Evolutionary conservation across 192 early-diverging fungal species (phyloP), one percentile per base, ranked within the genome.

Genomic region (Coemansia sp.): DNA sequence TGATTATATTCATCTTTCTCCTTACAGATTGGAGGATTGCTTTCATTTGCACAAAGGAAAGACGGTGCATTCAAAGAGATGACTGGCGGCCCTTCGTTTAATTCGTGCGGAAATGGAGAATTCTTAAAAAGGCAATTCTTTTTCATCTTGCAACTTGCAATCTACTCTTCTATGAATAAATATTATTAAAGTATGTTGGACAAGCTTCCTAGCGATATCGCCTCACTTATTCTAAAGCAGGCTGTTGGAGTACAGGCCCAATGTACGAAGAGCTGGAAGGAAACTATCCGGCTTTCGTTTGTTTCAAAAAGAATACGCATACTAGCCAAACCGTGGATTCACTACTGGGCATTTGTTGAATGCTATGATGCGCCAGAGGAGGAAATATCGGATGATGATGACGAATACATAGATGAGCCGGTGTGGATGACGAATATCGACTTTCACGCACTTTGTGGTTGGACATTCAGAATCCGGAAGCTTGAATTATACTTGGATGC

Each of bases 391-490:
- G 25, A 11, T 25, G 20, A 19, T 50, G 47, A 50, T 50, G n/a
- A n/a, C n/a, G 47, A 50, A 27, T 27, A 13, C 47, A 22, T 10
- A 8, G 47, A 50, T 8, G 47, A 22, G 22, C 47, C 47, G 6
- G 25, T 50, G 6, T 50, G 47, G 47, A 50, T 50, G 47, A 50
- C 47, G 13, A 50, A 50, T 28, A 23, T 50, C 25, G 47, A 50
- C 25, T 50, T 50, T 23, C 47, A 50, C 23, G 15, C 47, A 6
- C 22, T 50, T 19, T 50, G 47, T 50, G 47, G 47, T 14, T 50
- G 15, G 10, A 28, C 20, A 3, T 28, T 8, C 22, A 50, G 13
- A 22, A 23, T 50, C 3, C 2, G 25, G 25, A 50, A 50, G 47
- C 25, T 50, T 27, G 47, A 50, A 14, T 8, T 50, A 14, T 50